phyloP scores from a whole-genome alignment of 352 stramenopile genomes.

The Globisporangium megalacanthum region DNA sequence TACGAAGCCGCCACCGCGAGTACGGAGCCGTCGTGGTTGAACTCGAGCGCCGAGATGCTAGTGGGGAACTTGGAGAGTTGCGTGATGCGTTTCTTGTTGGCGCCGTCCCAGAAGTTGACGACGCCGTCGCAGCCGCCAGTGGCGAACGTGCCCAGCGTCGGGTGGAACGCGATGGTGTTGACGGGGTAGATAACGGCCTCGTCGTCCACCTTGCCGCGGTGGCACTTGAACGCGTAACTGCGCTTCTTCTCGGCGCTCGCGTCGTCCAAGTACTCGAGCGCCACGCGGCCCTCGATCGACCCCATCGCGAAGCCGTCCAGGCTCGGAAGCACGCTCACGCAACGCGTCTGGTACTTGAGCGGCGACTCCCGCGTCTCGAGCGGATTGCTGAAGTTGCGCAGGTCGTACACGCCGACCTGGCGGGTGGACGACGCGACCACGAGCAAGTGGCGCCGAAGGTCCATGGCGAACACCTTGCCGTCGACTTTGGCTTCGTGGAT shows the following conservation, averaged over 20 bases:
- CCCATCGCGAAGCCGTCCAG: conserved; percentile 86
- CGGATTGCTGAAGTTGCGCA: conserved; percentile 66
- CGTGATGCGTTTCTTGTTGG: conserved; percentile 94
- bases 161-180: conserved; percentile 96
- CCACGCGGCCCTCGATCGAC: conserved; percentile 95
- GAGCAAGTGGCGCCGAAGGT: conserved; percentile 48
- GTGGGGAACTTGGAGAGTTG: conserved; percentile 81
- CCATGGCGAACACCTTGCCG: conserved; percentile 70
- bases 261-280: conserved; percentile 93
- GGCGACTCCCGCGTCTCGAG: conserved; percentile 68
- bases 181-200: conserved; percentile 92
- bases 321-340: conserved; percentile 66
- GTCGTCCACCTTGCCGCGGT: conserved; percentile 86
- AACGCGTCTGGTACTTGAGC: conserved; percentile 92
- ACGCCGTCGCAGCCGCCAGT: conserved; percentile 93
- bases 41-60: conserved; percentile 92
- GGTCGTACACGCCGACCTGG: conserved; percentile 73
- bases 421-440: conserved; percentile 51
- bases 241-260: conserved; percentile 33
- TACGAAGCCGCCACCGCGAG: conserved; percentile 95
- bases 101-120: conserved; percentile 92
- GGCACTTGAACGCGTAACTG: conserved; percentile 98
- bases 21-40: conserved; percentile 90
- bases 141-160: conserved; percentile 91
- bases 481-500: conserved; percentile 37